Base-by-base conservation (phyloP, 768 basidiomycete genomes). In the Saitozyma podzolica region DNA sequence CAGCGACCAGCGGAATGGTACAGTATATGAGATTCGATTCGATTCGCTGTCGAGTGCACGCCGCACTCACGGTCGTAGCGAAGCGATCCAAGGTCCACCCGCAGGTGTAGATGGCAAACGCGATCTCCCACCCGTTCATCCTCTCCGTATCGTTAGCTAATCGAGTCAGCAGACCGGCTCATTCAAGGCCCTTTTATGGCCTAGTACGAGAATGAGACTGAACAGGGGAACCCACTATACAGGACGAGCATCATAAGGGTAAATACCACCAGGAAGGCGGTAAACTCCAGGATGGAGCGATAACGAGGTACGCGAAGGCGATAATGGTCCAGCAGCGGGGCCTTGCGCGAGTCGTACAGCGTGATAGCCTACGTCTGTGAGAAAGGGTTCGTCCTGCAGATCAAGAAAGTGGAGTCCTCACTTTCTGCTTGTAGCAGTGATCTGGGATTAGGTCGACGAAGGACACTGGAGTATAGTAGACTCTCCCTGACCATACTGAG, bases 301-400 rank as follows among this genome's bases (percentile, higher is more conserved):
- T 68, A 61, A 8, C 66, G 52, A 17, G 70, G 70, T 2, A 71
- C 70, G 5, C 63, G 56, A 11, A 71, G 62, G 1, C 70, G 61
- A 48, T 71, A 71, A 40, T 71, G 70, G 43, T 71, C 66, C 2
- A 71, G 70, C 40, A 66, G 47, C 14, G 64, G 70, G 2, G 70
- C 70, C 54, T 63, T 60, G 13, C 65, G 63, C 16, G 64, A 59
- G 50, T 71, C 67, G 52, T 71, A 67, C 19, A 71, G 52, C 0
- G 59, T 54, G 56, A 71, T 71, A 9, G 70, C 63, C 62, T 67
- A 43, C 50, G 8, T 29, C 2, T 5, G 29, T 29, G 29, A 29
- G 29, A 29, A 5, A 2, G 29, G 29, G 29, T 29, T 29, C 29
- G 29, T n/a, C n/a, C n/a, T n/a, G n/a, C n/a, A n/a, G n/a, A n/a